Evolutionary conservation across 2,329 filamentous ascomycete species (phyloP), one percentile per base, ranked within the genome.

Genomic region (Tolypocladium nubicola): DNA sequence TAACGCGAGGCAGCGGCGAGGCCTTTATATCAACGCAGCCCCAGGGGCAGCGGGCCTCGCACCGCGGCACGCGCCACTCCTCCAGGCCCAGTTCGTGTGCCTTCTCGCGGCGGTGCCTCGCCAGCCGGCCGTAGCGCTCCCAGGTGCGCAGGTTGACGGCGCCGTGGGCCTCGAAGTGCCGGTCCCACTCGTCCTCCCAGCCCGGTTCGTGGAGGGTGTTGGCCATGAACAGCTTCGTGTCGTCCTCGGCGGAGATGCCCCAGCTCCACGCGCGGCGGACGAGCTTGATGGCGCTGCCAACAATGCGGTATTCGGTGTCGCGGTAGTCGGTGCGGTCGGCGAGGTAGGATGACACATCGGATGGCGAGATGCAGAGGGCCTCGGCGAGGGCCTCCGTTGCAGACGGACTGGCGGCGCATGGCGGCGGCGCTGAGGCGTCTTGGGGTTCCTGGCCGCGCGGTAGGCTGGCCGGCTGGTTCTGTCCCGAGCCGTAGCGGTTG

Each of bases 101-200:
- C 4, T 54, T 52, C 37, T 59, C 47, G 2, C 61, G 62, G 37
- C 65, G 65, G n/a, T 64, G 65, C 8, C 47, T 58, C 13, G 62
- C 64, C 54, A 65, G 43, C 52, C 52, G 58, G 38, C 61, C 61
- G 45, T 71, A 71, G 1, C 57, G 49, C 30, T 67, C 64, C 60
- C 63, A 62, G 3, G 58, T 64, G n/a, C 66, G 61, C 2, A 63
- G 30, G 19, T 70, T 65, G 39, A 63, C 43, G 21, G 55, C 37
- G 8, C 59, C 62, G 1, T 49, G 58, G 21, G 56, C 56, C 4
- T n/a, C 26, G n/a, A 65, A 68, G 40, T 65, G 61, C 2, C 57
- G 35, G 35, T 69, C 66, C 66, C 66, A 67, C 3, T 60, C 55
- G 0, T 47, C 23, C 8, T 54, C 61, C 65, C 65, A 67, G 0